These are phyloP conservation scores for Lasiosphaeria ovina DNA, from an alignment of 495 filamentous ascomycete genomes.

Conservation along the genomic window DNA sequence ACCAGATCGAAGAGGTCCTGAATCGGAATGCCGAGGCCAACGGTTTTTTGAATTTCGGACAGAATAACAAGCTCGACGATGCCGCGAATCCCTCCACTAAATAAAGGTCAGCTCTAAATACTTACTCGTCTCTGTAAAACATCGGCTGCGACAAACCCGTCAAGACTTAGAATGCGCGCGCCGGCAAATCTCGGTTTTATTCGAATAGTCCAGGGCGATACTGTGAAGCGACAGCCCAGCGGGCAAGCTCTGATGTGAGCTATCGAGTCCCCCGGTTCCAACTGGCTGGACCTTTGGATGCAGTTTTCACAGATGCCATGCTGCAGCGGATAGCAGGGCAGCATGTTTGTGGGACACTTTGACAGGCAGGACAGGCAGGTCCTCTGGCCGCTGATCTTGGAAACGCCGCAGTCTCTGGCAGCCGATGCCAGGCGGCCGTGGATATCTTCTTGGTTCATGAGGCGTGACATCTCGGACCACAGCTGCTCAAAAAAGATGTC, in stretches of 20 bases:
- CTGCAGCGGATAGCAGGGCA: conserved; percentile 32
- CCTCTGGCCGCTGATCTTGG: conserved; percentile 24
- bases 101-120: not conserved
- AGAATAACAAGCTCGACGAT: conserved; percentile 46
- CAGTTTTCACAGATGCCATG: conserved; percentile 41
- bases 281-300: conserved; percentile 23
- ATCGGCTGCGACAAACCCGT: conserved; percentile 35
- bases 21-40: conserved; percentile 31
- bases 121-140: not conserved
- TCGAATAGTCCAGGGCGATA: conserved; percentile 19
- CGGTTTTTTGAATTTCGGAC: conserved; percentile 27
- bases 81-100: conserved; percentile 44
- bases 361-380: conserved; percentile 42
- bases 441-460: conserved; percentile 1
- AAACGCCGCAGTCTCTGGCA: conserved; percentile 8
- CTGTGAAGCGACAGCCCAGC: conserved; percentile 13
- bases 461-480: conserved; percentile 7
- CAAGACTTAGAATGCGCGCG: conserved; percentile 37
- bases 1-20: conserved; percentile 48
- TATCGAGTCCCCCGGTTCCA: conserved; percentile 8
- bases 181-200: conserved; percentile 37
- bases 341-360: conserved; percentile 34
- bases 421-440: conserved; percentile 6
- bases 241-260: conserved; percentile 11
- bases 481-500: conserved; percentile 7